Base-by-base conservation (phyloP, 768 basidiomycete genomes). In the Sporobolomyces roseus region DNA sequence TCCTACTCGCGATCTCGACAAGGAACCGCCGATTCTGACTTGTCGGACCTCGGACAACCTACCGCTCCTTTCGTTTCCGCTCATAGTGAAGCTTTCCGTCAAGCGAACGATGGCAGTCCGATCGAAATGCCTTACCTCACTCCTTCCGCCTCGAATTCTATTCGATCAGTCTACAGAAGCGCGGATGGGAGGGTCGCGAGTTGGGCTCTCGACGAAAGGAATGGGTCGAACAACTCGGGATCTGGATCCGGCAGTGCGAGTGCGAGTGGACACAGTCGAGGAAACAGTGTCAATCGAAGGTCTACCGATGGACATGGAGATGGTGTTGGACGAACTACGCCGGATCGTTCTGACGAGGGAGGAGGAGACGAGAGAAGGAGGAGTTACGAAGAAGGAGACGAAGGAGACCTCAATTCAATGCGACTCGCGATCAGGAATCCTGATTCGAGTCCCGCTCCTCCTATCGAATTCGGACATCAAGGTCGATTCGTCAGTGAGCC, bases 121-220 rank as follows among this genome's bases (percentile, higher is more conserved):
- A 30, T 48, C 56, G 67, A 69, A 49, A 54, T 69, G 45, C 67
- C 67, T 4, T 53, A 46, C 56, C 33, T 69, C 6, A 54, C 67
- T 33, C 67, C 56, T 21, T 60, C 58, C 10, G 45, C 58, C 16
- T 32, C 46, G 19, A 63, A 50, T 56, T 68, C 67, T 25, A 6
- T 69, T 6, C 61, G 61, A 1, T 59, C 60, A 16, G 0, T 13
- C 33, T 10, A 43, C 4, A 25, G 51, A 43, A 17, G 61, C 4
- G 5, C 14, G 13, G 35, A 30, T 13, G 35, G 35, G 4, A 55
- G 56, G 13, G 9, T 32, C 1, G 25, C 8, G 17, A 59, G 64
- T 35, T 55, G 52, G 51, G 21, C 29, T 1, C 53, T 54, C 45
- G 58, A 60, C 4, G 58, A 60, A 5, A 45, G 58, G 19, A 46